Base-by-base conservation (phyloP, 148 eudicot genomes). In the Persicaria maculosa region DNA sequence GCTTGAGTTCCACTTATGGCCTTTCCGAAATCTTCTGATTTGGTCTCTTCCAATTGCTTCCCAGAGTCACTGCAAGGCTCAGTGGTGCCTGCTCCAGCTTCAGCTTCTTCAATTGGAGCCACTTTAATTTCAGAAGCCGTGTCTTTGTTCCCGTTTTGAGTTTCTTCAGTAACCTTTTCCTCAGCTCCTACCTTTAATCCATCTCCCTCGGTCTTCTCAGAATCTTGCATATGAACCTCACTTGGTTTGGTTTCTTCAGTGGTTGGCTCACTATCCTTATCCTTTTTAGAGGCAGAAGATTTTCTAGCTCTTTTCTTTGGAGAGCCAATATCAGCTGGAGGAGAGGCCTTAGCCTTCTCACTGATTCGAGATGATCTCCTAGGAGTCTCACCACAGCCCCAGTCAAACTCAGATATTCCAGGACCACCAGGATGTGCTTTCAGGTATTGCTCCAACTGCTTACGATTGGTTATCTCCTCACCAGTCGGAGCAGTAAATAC, bases 401-500 rank as follows among this genome's bases (percentile, higher is more conserved):
- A 92, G 71, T 88, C 95, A 80, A 92, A 92, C 74, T 92, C 97
- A 0, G 89, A 80, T 53, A 79, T 45, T 50, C 85, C 75, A 36
- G 97, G 96, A 44, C 91, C 88, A 31, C 91, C 90, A 44, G 97
- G 89, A 67, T 92, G 86, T 22, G 93, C 40, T 31, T 31, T 31
- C 40, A 31, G 40, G 40, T 31, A 31, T 31, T 31, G 40, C 40
- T 31, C 40, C 81, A 92, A 76, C 79, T 92, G 90, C 74, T 81
- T 87, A 74, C 81, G 83, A 80, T 52, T 88, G 73, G 78, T 82
- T 76, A 92, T 92, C 87, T 90, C 91, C 76, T 92, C 97, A 0
- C 97, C 97, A 36, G 97, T 92, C 62, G 97, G 96, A 48, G 97
- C 82, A 68, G 88, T 87, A 77, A 92, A 92, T 5, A 90, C 73